These are phyloP conservation scores for Acer saccharum DNA, from an alignment of 345 rosid genomes.

Conservation along the genomic window DNA sequence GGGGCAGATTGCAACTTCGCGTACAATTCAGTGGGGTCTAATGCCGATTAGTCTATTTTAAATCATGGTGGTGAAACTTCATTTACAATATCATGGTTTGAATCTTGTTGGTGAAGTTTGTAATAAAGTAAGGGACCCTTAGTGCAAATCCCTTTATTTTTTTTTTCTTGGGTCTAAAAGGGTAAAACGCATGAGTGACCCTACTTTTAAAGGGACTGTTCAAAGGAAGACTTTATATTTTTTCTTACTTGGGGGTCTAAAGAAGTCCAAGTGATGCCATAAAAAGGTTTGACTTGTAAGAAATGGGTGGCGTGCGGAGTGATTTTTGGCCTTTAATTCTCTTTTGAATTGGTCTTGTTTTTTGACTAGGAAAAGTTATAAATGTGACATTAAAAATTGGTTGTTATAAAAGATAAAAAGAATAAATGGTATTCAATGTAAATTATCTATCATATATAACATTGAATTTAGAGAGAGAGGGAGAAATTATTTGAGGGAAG, in stretches of 20 bases:
- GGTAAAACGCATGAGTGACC: no score
- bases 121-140: no score
- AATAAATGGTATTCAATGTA: background rate
- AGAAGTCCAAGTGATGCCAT: slow-evolving; percentile 22
- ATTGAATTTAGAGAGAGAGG: no score
- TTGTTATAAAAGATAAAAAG: background rate
- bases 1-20: no score
- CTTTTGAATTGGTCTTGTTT: slow-evolving; percentile 1
- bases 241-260: background rate
- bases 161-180: no score
- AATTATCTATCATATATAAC: no score
- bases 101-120: no score
- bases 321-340: slow-evolving; percentile 1
- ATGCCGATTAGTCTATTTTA: no score
- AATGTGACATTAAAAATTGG: background rate
- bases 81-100: no score
- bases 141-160: no score
- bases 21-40: no score
- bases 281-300: slow-evolving; percentile 59
- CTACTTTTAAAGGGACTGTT: background rate
- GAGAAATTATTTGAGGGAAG: background rate
- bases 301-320: slow-evolving; percentile 1
- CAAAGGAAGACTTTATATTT: slow-evolving; percentile 4
- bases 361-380: background rate
- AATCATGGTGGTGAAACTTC: no score